These are phyloP conservation scores for Plasmopara viticola DNA, from an alignment of 352 stramenopile genomes.

Conservation along the genomic window DNA sequence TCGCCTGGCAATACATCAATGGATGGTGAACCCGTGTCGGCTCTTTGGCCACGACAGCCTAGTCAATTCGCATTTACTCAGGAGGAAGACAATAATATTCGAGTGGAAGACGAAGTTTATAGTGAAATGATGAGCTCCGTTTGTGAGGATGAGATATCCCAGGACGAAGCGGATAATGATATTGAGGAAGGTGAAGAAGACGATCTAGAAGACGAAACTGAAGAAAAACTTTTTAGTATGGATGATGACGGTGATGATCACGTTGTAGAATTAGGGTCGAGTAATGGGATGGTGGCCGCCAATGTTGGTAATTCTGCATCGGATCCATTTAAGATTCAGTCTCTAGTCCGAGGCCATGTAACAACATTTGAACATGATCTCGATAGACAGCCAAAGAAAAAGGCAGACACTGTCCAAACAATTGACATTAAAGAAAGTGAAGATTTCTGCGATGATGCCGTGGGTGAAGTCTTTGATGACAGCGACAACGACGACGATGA, in stretches of 20 bases:
- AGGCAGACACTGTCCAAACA: conserved; percentile 23
- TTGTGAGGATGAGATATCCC: conserved; percentile 51
- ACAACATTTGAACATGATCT: conserved; percentile 28
- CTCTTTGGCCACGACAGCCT: conserved; percentile 70
- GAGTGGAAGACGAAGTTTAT: conserved; percentile 74
- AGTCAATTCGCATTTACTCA: conserved; percentile 84
- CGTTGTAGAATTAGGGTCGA: conserved; percentile 10
- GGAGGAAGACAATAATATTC: conserved; percentile 57
- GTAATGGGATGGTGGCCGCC: conserved; percentile 14
- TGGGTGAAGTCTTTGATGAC: conserved; percentile 28
- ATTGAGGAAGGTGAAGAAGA: conserved; percentile 23
- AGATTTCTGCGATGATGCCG: conserved; percentile 12
- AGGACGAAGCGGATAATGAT: conserved; percentile 33
- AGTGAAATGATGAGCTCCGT: conserved; percentile 67
- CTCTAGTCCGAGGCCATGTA: conserved; percentile 18
- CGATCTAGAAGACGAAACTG: conserved; percentile 18
- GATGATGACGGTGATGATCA: conserved; percentile 28
- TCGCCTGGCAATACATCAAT: conserved; percentile 58
- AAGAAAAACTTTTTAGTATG: conserved; percentile 58
- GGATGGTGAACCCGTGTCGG: conserved; percentile 65
- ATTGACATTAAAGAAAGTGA: conserved; percentile 30
- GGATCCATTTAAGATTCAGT: conserved; percentile 14
- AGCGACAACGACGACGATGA: conserved; percentile 30
- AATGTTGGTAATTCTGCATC: conserved; percentile 6
- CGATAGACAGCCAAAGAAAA: conserved; percentile 20